Evolutionary conservation across 148 eudicot genomes (phyloP).

Genomic region (Rhododendron kiyosumense): DNA sequence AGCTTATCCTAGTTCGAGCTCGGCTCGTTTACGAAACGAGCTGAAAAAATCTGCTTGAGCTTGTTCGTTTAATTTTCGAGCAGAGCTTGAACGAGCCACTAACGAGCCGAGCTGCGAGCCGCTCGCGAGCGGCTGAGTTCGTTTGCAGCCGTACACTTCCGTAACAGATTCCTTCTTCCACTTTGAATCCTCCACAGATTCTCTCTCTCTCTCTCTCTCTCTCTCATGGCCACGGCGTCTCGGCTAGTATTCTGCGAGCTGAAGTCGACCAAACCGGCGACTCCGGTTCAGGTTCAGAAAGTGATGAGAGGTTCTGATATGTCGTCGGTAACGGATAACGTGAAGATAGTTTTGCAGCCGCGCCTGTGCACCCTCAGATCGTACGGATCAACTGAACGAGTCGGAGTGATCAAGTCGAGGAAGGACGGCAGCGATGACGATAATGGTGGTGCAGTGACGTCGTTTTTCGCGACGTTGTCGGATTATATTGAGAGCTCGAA

Average conservation of each 20-base stretch:
- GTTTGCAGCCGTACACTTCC: too few relatives aligned
- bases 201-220: neutral
- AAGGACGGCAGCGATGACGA: slow-evolving; percentile 11
- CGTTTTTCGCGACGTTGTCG: slow-evolving; percentile 57
- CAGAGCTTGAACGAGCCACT: too few relatives aligned
- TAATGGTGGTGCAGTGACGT: slow-evolving; percentile 24
- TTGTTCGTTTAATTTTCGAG: too few relatives aligned
- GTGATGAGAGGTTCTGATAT: slow-evolving; percentile 9
- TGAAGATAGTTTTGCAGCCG: slow-evolving; percentile 62
- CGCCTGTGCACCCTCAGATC: slow-evolving; percentile 71
- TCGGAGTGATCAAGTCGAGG: slow-evolving; percentile 39
- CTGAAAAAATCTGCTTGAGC: too few relatives aligned
- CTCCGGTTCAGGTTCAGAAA: slow-evolving; percentile 24
- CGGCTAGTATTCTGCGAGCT: slow-evolving; percentile 44
- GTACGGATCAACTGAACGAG: slow-evolving; percentile 44
- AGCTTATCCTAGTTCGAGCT: too few relatives aligned
- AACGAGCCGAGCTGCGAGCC: too few relatives aligned
- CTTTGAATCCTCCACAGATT: neutral
- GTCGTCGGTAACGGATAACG: slow-evolving; percentile 27
- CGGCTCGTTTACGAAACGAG: too few relatives aligned
- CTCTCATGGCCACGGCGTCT: slow-evolving; percentile 23
- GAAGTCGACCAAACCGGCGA: slow-evolving; percentile 27
- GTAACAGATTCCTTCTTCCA: neutral
- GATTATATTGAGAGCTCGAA: slow-evolving; percentile 79
- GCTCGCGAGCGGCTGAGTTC: too few relatives aligned